phyloP scores from a whole-genome alignment of 2,329 filamentous ascomycete species.

The Furcasterigmium sp. region DNA sequence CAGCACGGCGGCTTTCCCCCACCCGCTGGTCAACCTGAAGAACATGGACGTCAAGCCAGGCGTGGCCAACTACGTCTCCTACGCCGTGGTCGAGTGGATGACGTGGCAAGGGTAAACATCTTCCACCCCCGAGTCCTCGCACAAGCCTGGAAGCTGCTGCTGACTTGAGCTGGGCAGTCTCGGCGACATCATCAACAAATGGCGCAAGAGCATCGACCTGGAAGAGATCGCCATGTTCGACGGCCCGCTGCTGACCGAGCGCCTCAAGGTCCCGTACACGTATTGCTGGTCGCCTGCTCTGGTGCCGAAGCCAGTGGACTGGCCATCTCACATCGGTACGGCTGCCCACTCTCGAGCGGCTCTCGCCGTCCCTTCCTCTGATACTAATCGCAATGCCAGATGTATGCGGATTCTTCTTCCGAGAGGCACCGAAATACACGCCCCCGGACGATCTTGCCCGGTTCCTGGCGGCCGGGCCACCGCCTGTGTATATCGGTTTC shows the following conservation, averaged over 20 bases:
- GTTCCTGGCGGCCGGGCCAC: slow-evolving; percentile 51
- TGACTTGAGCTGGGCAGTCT: slow-evolving; percentile 22
- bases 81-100: slow-evolving; percentile 67
- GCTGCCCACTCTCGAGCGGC: slow-evolving; percentile 60
- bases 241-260: slow-evolving; percentile 63
- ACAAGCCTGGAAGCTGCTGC: no score
- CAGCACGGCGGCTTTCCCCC: slow-evolving; percentile 66
- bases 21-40: slow-evolving; percentile 61
- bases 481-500: slow-evolving; percentile 62
- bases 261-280: slow-evolving; percentile 65
- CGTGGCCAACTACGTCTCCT: slow-evolving; percentile 60
- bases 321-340: slow-evolving; percentile 50
- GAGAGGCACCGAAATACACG: slow-evolving; percentile 30
- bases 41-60: not conserved
- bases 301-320: slow-evolving; percentile 61
- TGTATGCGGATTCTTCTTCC: slow-evolving; percentile 16
- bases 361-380: slow-evolving; percentile 32
- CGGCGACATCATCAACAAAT: slow-evolving; percentile 81
- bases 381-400: slow-evolving; percentile 4
- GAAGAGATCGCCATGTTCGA: slow-evolving; percentile 28
- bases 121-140: no score
- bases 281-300: slow-evolving; percentile 73
- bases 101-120: slow-evolving; percentile 60
- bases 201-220: slow-evolving; percentile 50
- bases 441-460: slow-evolving; percentile 48